Percentiles rank a stretch among this genome's conserved stretches.
Conservation (phyloP, 805 yeast species). For the Lipomyces yamadae region DNA sequence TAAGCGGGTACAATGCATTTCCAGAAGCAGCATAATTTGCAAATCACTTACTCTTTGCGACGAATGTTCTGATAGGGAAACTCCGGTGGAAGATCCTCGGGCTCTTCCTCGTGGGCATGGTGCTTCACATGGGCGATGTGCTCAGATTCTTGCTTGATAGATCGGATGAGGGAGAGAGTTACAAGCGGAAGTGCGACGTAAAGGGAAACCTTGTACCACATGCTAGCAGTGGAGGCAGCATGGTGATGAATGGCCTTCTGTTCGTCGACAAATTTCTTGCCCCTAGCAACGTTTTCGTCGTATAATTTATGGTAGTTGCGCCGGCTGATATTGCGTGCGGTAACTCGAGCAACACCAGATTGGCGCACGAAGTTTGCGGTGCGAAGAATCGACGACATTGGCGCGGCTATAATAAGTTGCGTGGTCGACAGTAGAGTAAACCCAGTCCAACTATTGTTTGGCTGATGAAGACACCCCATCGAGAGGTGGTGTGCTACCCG, state of each 20-base stretch:
- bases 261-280: constrained; percentile 31
- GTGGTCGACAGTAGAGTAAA: too few species aligned
- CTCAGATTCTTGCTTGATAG: constrained; percentile 78
- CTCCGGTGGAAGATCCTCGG: constrained; percentile 92
- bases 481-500: constrained; percentile 7
- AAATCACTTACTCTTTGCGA: constrained; percentile 55
- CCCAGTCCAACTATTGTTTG: neutral
- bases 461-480: neutral
- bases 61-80: constrained; percentile 92
- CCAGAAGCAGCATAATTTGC: neutral
- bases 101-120: constrained; percentile 53
- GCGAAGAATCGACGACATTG: constrained; percentile 34
- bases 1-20: neutral
- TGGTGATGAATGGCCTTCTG: constrained; percentile 65
- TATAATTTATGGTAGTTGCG: constrained; percentile 23
- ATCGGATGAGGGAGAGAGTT: constrained; percentile 74
- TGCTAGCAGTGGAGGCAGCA: constrained; percentile 71
- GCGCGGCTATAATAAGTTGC: neutral
- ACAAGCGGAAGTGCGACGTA: constrained; percentile 84
- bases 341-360: constrained; percentile 19
- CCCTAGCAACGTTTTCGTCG: constrained; percentile 26
- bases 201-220: constrained; percentile 86
- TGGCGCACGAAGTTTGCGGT: constrained; percentile 19
- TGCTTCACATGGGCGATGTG: constrained; percentile 84
- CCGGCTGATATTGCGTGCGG: constrained; percentile 9